These are phyloP conservation scores for Xerocomus brunneocitrinus DNA, from an alignment of 768 basidiomycete genomes.

Conservation along the genomic window DNA sequence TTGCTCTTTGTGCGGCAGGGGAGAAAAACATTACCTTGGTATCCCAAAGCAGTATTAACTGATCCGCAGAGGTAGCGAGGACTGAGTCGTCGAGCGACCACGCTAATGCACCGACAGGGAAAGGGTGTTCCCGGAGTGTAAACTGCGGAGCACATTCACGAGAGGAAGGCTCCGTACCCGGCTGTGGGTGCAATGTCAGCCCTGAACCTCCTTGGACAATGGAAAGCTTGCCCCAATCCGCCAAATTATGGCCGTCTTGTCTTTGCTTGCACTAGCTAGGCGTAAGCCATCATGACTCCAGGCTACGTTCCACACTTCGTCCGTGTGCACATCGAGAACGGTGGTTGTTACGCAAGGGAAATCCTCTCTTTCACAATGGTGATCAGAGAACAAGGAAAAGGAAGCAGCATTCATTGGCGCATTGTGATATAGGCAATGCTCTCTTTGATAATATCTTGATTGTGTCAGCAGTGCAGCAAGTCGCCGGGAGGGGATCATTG, in stretches of 20 bases:
- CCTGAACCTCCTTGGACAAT: conserved; percentile 2
- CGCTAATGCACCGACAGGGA: conserved; percentile 74
- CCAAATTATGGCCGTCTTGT: conserved; percentile 89
- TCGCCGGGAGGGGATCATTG: conserved; percentile 91
- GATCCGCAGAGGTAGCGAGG: conserved; percentile 79
- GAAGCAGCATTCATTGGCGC: conserved; percentile 49
- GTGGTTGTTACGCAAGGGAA: conserved; percentile 88
- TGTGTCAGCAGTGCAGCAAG: conserved; percentile 83
- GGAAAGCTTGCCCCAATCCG: conserved; percentile 60
- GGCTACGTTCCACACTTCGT: conserved; percentile 94
- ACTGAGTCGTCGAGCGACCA: conserved; percentile 91
- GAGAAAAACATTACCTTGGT: conserved; percentile 54
- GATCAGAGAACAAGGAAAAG: conserved; percentile 86
- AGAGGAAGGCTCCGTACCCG: conserved; percentile 44
- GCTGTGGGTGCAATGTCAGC: conserved; percentile 27
- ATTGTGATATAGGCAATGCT: conserved; percentile 86
- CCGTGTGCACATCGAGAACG: conserved; percentile 77
- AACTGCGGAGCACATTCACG: conserved; percentile 58
- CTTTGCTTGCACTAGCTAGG: conserved; percentile 85
- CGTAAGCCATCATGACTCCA: conserved; percentile 89
- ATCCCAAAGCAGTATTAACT: conserved; percentile 86
- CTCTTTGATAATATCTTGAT: conserved; percentile 74
- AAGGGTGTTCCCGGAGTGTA: conserved; percentile 71
- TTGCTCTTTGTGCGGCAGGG: background rate
- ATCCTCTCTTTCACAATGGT: conserved; percentile 69